Evolutionary conservation across 495 filamentous ascomycete species (phyloP).

Genomic region (Entonaema liquescens): DNA sequence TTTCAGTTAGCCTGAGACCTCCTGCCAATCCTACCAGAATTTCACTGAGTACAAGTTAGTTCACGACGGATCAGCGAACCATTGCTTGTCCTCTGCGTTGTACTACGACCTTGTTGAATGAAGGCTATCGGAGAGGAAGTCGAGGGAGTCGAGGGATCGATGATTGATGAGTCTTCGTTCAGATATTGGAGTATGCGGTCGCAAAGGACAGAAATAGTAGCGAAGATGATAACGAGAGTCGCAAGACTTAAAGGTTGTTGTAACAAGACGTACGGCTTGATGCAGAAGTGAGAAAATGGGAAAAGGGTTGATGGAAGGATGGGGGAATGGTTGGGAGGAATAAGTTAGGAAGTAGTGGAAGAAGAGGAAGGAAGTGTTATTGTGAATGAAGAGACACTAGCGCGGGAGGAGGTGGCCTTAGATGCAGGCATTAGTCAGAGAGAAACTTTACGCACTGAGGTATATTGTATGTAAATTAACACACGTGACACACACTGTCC

Average conservation of each 20-base stretch:
- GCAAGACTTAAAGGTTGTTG: not conserved
- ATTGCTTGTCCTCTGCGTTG: slow-evolving; percentile 11
- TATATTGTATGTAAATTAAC: not conserved
- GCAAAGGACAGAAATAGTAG: not conserved
- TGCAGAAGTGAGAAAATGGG: slow-evolving; percentile 11
- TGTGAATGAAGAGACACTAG: slow-evolving; percentile 21
- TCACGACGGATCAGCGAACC: slow-evolving; percentile 17
- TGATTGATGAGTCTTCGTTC: not conserved
- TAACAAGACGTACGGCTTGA: slow-evolving; percentile 3
- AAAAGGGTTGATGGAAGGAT: slow-evolving; percentile 23
- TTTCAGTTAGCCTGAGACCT: slow-evolving; percentile 45
- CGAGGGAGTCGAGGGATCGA: not conserved
- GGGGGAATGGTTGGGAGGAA: slow-evolving; percentile 9
- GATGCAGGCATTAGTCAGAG: slow-evolving; percentile 22
- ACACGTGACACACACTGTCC: not conserved
- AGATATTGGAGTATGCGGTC: not conserved
- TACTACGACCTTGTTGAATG: not conserved
- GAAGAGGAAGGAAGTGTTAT: slow-evolving; percentile 19
- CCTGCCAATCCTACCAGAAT: slow-evolving; percentile 43
- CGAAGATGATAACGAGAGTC: not conserved
- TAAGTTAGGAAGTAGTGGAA: not conserved
- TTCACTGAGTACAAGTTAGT: slow-evolving; percentile 36
- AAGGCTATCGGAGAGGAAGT: slow-evolving; percentile 5
- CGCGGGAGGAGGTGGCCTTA: slow-evolving; percentile 25
- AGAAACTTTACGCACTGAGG: not conserved